Base-by-base conservation (phyloP, 106 monocot genomes). In the Apostasia shenzhenica region DNA sequence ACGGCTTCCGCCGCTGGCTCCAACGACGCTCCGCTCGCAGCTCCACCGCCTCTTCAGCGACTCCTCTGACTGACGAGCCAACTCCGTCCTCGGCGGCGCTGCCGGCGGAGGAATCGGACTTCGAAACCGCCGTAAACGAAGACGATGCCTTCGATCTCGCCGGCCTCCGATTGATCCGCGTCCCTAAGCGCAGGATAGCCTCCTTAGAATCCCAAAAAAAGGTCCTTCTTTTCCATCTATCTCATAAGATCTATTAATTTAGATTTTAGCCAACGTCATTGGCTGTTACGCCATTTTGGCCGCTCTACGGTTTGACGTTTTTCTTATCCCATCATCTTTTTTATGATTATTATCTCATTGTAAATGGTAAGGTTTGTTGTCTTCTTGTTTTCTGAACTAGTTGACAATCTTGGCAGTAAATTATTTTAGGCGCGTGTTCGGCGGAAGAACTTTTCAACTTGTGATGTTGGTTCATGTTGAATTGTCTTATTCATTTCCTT, bases 1-100 rank as follows among this genome's bases (percentile, higher is more conserved):
- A 77, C 59, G 82, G 82, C 57, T 73, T 86, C 9, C 86, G 86
- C 63, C 82, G 82, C 67, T 82, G 72, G 82, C 77, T 86, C 73
- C 73, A 80, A 38, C 80, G 82, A 62, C 82, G 86, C 74, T 63
- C 63, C 46, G 49, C 37, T 1, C 41, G 40, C 42, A 41, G 62
- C 54, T 41, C 55, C 49, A 8, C 66, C 57, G 13, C 51, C 59
- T 3, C 57, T 7, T 8, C 70, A 6, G 47, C 66, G 2, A 39
- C 67, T 12, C 13, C 42, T n/a, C n/a, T 38, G n/a, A 40, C 49
- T 39, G 47, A 26, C 55, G 61, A 40, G 47, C 54, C 1, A 9
- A 63, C 41, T 5, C 58, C 52, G 26, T 55, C 42, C 4, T 1
- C 43, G 3, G 38, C 8, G 5, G 41, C 2, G 8, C 42, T 10